A percentile compares a stretch with the other conserved stretches of the same genome.
Conservation (phyloP, 1,139 yeast genomes). For the Zygoascus sp. region DNA sequence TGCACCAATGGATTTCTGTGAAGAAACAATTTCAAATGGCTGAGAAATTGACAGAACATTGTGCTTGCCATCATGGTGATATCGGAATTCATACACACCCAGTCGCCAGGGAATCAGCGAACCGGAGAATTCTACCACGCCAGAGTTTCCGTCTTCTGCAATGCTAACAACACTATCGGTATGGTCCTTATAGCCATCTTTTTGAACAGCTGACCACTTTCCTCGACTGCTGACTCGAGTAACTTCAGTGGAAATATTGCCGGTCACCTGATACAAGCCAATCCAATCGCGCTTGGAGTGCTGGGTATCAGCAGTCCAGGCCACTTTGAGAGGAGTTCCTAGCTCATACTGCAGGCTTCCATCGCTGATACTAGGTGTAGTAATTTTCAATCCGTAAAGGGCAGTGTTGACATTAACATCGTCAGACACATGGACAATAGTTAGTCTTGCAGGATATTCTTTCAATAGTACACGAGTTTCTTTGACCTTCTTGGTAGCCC, state of each 20-base stretch:
- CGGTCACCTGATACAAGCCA: conserved; percentile 65
- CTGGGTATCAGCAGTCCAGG: conserved; percentile 53
- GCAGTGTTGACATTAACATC: conserved; percentile 29
- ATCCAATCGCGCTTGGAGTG: conserved; percentile 62
- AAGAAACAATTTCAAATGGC: conserved; percentile 62
- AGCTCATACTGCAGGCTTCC: conserved; percentile 21
- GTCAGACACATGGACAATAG: conserved; percentile 33
- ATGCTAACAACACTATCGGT: conserved; percentile 20
- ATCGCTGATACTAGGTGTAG: conserved; percentile 11
- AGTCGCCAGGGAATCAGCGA: conserved; percentile 59
- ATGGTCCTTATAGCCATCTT: conserved; percentile 32
- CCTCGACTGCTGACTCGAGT: conserved; percentile 65
- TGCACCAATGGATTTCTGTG: conserved; percentile 39
- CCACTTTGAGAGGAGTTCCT: conserved; percentile 51
- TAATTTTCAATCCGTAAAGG: conserved; percentile 26
- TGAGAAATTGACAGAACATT: conserved; percentile 63
- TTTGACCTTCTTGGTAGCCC: conserved; percentile 29
- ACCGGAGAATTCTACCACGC: conserved; percentile 50
- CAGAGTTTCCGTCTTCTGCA: conserved; percentile 37
- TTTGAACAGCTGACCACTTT: conserved; percentile 60
- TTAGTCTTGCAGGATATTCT: conserved; percentile 37
- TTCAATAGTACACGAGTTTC: conserved; percentile 33
- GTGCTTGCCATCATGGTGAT: conserved; percentile 66
- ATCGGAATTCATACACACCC: conserved; percentile 74
- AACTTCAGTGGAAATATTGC: conserved; percentile 53